Evolutionary conservation across 352 stramenopile species (phyloP).

Genomic region (Pythium myriotylum): DNA sequence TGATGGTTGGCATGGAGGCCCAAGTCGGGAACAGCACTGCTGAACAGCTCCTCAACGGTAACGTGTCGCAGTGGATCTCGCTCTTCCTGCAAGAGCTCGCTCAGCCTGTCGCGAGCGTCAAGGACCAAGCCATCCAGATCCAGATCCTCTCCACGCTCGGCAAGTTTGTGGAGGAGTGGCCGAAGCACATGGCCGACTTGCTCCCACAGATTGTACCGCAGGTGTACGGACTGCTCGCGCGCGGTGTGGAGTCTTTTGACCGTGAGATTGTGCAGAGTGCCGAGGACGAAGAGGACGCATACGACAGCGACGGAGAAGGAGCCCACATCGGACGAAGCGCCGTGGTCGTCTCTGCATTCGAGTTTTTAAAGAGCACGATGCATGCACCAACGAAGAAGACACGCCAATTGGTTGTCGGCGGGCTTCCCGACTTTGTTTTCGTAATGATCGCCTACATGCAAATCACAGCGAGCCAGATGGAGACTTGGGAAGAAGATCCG

Average conservation of each 20-base stretch:
- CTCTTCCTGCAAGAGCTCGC: conserved; percentile 64
- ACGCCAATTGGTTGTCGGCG: conserved; percentile 50
- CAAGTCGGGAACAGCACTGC: conserved; percentile 70
- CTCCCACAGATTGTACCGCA: conserved; percentile 75
- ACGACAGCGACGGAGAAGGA: conserved; percentile 80
- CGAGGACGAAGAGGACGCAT: conserved; percentile 61
- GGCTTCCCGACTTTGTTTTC: conserved; percentile 70
- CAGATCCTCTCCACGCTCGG: conserved; percentile 70
- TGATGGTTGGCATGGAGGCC: conserved; percentile 85
- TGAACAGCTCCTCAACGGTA: conserved; percentile 60
- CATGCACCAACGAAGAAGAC: conserved; percentile 85
- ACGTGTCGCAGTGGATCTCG: conserved; percentile 71
- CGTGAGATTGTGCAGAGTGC: conserved; percentile 54
- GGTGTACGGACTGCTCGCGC: conserved; percentile 58
- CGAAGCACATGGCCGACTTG: conserved; percentile 75
- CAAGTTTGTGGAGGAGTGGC: conserved; percentile 85
- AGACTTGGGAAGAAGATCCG: conserved; percentile 76
- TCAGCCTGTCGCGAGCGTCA: conserved; percentile 42
- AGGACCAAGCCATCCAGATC: conserved; percentile 77
- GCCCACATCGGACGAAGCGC: conserved; percentile 63
- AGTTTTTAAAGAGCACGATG: conserved; percentile 73
- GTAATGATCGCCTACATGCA: conserved; percentile 87
- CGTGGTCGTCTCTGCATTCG: conserved; percentile 69
- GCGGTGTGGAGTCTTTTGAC: conserved; percentile 53
- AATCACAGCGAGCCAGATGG: conserved; percentile 74